Evolutionary conservation across 805 yeast species (phyloP).

Genomic region (Debaryomyces hansenii): DNA sequence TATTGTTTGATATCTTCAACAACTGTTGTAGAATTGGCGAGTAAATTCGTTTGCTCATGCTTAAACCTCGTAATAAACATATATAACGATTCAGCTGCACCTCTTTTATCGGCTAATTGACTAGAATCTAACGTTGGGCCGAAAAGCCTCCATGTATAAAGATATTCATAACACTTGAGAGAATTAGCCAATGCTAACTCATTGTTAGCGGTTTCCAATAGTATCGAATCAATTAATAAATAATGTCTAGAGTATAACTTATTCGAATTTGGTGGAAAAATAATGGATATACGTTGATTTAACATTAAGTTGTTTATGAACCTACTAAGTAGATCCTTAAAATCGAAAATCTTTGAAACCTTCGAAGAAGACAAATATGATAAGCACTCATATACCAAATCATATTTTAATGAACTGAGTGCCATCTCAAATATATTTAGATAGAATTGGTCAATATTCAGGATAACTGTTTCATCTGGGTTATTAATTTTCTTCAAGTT

Average conservation of each 20-base stretch:
- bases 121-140: conserved; percentile 19
- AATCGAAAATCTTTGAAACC: not conserved
- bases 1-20: conserved; percentile 29
- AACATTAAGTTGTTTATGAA: conserved; percentile 27
- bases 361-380: conserved; percentile 9
- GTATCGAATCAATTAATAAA: conserved; percentile 31
- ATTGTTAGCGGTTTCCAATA: conserved; percentile 32
- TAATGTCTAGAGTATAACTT: conserved; percentile 23
- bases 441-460: conserved; percentile 15
- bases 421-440: conserved; percentile 26
- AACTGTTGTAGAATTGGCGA: conserved; percentile 7
- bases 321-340: conserved; percentile 17
- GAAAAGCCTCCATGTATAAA: conserved; percentile 42
- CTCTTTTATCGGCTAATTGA: conserved; percentile 31
- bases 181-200: conserved; percentile 29
- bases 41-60: conserved; percentile 18
- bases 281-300: conserved; percentile 16
- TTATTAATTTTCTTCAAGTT: conserved; percentile 9
- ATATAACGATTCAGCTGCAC: conserved; percentile 40
- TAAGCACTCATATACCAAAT: conserved; percentile 18
- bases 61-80: conserved; percentile 36
- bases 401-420: conserved; percentile 19
- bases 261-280: conserved; percentile 21
- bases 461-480: not conserved
- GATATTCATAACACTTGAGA: conserved; percentile 34